Evolutionary conservation across 768 basidiomycete species (phyloP).

Genomic region (Chalciporus chontae): DNA sequence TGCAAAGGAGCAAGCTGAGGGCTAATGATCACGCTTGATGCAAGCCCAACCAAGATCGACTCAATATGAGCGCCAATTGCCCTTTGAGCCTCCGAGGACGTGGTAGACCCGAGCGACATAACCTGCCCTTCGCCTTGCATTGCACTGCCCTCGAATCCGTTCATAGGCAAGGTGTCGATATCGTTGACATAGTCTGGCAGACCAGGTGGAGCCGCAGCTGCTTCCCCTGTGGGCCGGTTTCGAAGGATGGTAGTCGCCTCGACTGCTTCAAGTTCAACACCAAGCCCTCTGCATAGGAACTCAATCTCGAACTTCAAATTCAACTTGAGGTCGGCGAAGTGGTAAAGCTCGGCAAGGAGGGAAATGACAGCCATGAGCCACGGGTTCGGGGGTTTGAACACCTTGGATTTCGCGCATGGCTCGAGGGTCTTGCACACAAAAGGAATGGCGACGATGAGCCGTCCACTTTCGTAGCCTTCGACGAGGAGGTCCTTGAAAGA

Average conservation of each 20-base stretch:
- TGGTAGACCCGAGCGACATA: conserved; percentile 55
- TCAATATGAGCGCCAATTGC: conserved; percentile 78
- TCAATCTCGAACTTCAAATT: conserved; percentile 99
- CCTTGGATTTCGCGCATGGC: conserved; percentile 81
- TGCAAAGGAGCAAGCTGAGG: conserved; percentile 72
- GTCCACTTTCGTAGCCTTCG: conserved; percentile 90
- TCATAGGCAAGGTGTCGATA: conserved; percentile 76
- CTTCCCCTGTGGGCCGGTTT: conserved; percentile 64
- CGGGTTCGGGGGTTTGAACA: conserved; percentile 96
- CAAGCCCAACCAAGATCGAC: conserved; percentile 66
- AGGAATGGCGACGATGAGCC: conserved; percentile 90
- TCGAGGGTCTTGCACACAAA: conserved; percentile 98
- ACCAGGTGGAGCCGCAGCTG: conserved; percentile 46
- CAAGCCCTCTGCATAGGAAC: conserved; percentile 88
- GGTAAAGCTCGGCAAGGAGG: conserved; percentile 92
- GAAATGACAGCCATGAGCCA: conserved; percentile 97
- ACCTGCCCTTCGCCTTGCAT: conserved; percentile 56
- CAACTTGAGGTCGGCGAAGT: conserved; percentile 92
- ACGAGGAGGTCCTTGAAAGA: conserved; percentile 97
- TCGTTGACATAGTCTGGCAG: conserved; percentile 79
- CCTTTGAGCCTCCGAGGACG: conserved; percentile 62
- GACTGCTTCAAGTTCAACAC: conserved; percentile 80
- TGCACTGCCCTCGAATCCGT: conserved; percentile 57
- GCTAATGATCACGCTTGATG: conserved; percentile 72
- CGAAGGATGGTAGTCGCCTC: conserved; percentile 83